Base-by-base conservation (phyloP, 441 rosid species). In the Populus hybrid region DNA sequence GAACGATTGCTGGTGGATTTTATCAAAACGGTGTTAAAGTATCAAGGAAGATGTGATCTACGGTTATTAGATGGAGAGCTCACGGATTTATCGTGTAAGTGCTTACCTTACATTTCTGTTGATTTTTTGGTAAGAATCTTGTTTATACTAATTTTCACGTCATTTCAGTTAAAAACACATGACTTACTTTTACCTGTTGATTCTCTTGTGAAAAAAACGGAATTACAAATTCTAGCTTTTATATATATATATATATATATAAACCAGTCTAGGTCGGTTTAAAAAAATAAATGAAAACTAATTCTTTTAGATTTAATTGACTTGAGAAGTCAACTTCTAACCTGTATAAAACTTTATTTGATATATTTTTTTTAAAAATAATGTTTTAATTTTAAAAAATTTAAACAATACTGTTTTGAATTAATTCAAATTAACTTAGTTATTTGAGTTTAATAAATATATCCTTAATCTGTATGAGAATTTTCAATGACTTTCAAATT, bases 121-220 rank as follows among this genome's bases (percentile, higher is more conserved):
- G 10, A n/a, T 7, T 35, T 21, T 11, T 3, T 5, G 8, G 54
- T 16, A 24, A 36, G 18, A 57, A 50, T 21, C 23, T 10, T 2
- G 12, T 35, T 76, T 23, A 23, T 67, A 54, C 78, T 68, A 23
- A 76, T 54, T 76, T 59, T 57, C 67, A 76, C 38, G 79, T 35
- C 57, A 24, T 9, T 20, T 0, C 20, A 69, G 9, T 16, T 18
- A 34, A 10, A 1, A 10, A 46, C 71, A 67, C 73, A 34, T 34
- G 10, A 50, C 18, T 67, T n/a, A 6, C 69, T 57, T 54, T 36
- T 9, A 7, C 24, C 7, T 1, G 35, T 11, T 10, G 69, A 65
- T 61, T 63, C 67, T 21, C 9, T 63, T 23, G 28, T 8, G 14
- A 24, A 20, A 57, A 54, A 57, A 57, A 57, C 2, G 63, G n/a